Evolutionary conservation across 2,329 filamentous ascomycete genomes (phyloP).

Genomic region (Botrytis paeoniae): DNA sequence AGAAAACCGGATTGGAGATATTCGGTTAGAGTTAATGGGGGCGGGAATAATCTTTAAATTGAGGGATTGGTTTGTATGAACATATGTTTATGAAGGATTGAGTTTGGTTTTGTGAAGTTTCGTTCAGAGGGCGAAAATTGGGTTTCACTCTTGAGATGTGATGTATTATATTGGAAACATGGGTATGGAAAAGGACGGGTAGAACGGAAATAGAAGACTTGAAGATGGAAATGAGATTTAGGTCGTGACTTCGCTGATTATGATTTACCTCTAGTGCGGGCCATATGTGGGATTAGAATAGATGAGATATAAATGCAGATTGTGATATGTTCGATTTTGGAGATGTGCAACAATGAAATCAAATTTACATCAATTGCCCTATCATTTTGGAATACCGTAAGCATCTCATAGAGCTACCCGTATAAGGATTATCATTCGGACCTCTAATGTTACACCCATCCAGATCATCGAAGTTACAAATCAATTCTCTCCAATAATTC

Average conservation of each 20-base stretch:
- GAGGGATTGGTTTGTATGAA: background rate
- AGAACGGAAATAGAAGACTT: background rate
- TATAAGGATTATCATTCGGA: too few relatives aligned
- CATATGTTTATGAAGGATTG: background rate
- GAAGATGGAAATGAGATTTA: background rate
- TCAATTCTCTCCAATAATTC: slow-evolving; percentile 28
- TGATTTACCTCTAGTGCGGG: too few relatives aligned
- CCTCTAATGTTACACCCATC: background rate
- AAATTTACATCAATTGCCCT: background rate
- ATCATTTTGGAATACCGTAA: background rate
- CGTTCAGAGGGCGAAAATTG: background rate
- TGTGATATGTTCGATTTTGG: too few relatives aligned
- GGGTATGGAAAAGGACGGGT: background rate
- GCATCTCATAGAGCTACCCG: too few relatives aligned
- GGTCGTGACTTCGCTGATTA: background rate
- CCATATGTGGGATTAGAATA: background rate
- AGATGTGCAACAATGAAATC: background rate
- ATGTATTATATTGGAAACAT: background rate
- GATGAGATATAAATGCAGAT: background rate
- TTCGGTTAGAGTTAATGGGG: background rate
- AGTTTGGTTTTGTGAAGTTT: background rate
- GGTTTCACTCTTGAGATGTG: background rate
- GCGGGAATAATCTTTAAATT: background rate
- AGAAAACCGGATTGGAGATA: background rate
- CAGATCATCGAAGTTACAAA: slow-evolving; percentile 9